A percentile compares a stretch with the other conserved stretches of the same genome.
These are phyloP conservation scores for Diplodia sapinea DNA, from an alignment of 2,329 filamentous ascomycete genomes.

Conservation along the genomic window DNA sequence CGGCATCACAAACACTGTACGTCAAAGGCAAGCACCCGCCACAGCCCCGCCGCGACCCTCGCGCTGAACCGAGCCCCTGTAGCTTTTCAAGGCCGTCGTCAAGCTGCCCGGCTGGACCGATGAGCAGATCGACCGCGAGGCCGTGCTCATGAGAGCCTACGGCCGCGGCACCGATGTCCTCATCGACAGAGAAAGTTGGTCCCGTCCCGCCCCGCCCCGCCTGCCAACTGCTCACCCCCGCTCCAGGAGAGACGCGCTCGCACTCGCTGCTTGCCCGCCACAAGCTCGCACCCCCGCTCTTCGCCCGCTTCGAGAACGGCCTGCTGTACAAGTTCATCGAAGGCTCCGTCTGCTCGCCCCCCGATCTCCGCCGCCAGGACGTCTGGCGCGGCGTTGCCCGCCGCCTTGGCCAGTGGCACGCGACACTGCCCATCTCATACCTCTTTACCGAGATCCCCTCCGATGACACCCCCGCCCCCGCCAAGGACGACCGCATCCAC, in stretches of 20 bases:
- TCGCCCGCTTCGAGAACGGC: conserved; percentile 93
- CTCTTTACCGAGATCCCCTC: conserved; percentile 49
- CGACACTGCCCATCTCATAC: conserved; percentile 64
- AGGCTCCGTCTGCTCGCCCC: conserved; percentile 78
- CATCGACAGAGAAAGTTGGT: conserved; percentile 89
- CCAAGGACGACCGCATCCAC: conserved; percentile 38
- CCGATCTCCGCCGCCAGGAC: conserved; percentile 75
- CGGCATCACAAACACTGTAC: conserved; percentile 92
- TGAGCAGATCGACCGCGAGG: conserved; percentile 80
- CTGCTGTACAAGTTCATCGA: conserved; percentile 92
- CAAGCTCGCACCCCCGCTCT: conserved; percentile 81
- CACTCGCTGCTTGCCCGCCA: conserved; percentile 87
- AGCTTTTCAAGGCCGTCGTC: conserved; percentile 77
- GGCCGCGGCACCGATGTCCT: conserved; percentile 92
- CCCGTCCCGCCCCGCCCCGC: conserved; percentile 16
- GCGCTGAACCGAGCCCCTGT: conserved; percentile 39
- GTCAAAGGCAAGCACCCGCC: conserved; percentile 41
- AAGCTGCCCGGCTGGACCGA: conserved; percentile 71
- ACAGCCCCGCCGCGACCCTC: conserved; percentile 7
- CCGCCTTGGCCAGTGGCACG: conserved; percentile 92
- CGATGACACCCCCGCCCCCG: conserved; percentile 37
- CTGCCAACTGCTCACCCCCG: conserved; percentile 8
- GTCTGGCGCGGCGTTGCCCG: conserved; percentile 85
- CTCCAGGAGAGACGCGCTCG: conserved; percentile 62
- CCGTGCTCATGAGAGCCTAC: conserved; percentile 89